Base-by-base conservation (phyloP, 768 basidiomycete genomes). In the Boletus reticulatus region DNA sequence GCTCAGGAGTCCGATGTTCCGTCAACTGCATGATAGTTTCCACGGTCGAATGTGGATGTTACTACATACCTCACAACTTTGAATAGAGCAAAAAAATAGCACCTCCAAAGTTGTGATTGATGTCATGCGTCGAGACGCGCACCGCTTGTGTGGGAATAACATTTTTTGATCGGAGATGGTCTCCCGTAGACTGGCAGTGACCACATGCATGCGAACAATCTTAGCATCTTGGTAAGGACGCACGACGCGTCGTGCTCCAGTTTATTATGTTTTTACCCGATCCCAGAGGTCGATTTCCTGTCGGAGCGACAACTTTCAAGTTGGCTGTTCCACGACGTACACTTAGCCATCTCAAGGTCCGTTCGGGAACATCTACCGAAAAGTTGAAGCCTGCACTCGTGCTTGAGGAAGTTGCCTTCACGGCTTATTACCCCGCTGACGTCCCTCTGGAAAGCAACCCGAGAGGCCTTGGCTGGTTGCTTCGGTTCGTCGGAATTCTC, bases 321-420 rank as follows among this genome's bases (percentile, higher is more conserved):
- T 67, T 79, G n/a, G 73, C 80, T 42, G 75, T 81, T 32, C 68
- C 68, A 32, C 72, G 73, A 17, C 69, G 67, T 39, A 43, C 68
- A 9, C 64, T 84, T 46, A 79, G 84, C 32, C 65, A 63, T 52
- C 70, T 73, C 31, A 80, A 73, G 62, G 69, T 78, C 44, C 72
- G 63, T 45, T 51, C 37, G 8, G 64, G 52, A 37, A 48, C 58
- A 36, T 68, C 55, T 47, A 60, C 58, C 48, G 67, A 29, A 9
- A 29, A 51, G 24, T 52, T 48, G 58, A 68, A 72, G 19, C 73
- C 76, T 20, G 84, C 82, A 0, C 69, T 89, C 31, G 61, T 72
- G 32, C 73, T 89, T 8, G 79, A 85, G 38, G 84, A 89, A 67
- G 77, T 87, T 31, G 78, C 79, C 0, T 89, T 85, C 62, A 85